Base-by-base conservation (phyloP, 345 rosid species). In the Citropsis articulata region DNA sequence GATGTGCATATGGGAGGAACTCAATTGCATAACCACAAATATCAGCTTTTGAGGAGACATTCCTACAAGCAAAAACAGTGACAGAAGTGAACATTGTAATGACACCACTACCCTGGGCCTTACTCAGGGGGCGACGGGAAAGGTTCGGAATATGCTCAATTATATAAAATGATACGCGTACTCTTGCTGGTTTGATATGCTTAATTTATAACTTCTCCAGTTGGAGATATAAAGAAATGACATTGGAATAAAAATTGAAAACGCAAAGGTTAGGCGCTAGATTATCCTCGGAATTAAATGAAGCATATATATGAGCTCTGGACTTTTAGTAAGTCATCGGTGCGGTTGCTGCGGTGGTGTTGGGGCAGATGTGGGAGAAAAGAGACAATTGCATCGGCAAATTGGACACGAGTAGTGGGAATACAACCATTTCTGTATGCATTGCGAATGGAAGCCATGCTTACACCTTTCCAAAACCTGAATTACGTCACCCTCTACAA, bases 331-430 rank as follows among this genome's bases (percentile, higher is more conserved):
- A 45, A 45, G 50, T 13, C 50, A 45, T 13, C 50, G 13, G 50
- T 13, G 50, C 18, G 50, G 5, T 45, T 12, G 50, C 50, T 3
- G 50, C 4, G 50, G 50, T 45, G 50, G 0, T 3, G 50, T 42
- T 42, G 50, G 50, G 50, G 50, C 3, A 45, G 73, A 31, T 36
- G 81, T 56, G 9, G 77, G 12, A 4, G 81, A 62, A 56, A 78
- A n/a, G 56, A 87, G 77, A 73, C 88, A 87, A 83, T 64, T 77
- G 71, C 86, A 77, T 25, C 98, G 91, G 80, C 97, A 94, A 72
- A 93, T 91, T 61, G 98, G 98, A 73, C 98, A 94, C 0, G 98
- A 88, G 24, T 89, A 81, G 83, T 82, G 91, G 9, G 93, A 85
- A 64, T 82, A 79, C 40, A 92, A 77, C 98, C 95, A 92, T 25